Base-by-base conservation (phyloP, 129 eudicot genomes). In the Calendula officinalis region DNA sequence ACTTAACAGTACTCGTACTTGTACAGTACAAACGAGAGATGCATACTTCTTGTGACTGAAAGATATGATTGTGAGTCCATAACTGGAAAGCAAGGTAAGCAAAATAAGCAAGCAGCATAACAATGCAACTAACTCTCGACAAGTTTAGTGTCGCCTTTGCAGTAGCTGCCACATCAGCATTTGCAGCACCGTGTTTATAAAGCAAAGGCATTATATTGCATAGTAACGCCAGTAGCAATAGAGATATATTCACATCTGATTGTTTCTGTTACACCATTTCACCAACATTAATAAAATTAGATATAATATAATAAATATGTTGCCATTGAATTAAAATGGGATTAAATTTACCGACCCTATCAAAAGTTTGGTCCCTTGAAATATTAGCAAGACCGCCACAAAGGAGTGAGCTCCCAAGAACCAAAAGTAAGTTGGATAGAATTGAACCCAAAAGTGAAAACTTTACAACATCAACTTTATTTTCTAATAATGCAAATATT, bases 371-470 rank as follows among this genome's bases (percentile, higher is more conserved):
- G 45, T 85, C 86, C 53, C 64, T 75, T 14, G 71, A 63, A 2
- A 91, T 52, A 73, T 91, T 91, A 10, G 84, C 86, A 64, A 91
- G 70, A 73, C 96, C 98, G 15, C 96, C 96, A 53, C 88, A 87
- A 11, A 91, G 63, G 30, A 91, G 95, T 12, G 98, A 83, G 45
- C 82, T 70, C 17, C 98, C 98, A 48, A 91, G 96, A 61, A 91
- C 98, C 71, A 91, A 63, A n/a, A 91, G 98, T 42, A 91, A 88
- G 79, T 91, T 91, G 14, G 98, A 88, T 38, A 91, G 91, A 4
- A 88, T 77, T 6, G 98, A 91, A 40, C 98, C 98, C 80, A 91
- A 59, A 3, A 91, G 88, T 3, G 96, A 87, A 66, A 85, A 91
- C 70, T 91, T 91, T 38, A 91, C 96, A 48, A 91, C 80, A 58